Conservation (phyloP, 805 yeast species). For the Tetrapisispora nanseiensis region DNA sequence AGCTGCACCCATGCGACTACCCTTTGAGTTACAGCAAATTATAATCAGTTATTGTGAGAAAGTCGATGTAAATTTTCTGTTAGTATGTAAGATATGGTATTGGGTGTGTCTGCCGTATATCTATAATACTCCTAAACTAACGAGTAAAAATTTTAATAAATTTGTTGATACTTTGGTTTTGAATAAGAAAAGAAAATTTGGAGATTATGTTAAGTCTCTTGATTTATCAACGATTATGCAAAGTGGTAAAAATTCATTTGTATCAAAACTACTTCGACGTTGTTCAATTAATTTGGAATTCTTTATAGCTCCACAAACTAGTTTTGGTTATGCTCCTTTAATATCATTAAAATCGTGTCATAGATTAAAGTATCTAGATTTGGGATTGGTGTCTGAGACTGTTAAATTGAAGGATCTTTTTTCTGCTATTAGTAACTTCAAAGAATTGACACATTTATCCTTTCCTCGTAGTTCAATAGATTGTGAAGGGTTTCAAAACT, state of each 20-base stretch:
- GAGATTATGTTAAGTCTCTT: slow-evolving; percentile 50
- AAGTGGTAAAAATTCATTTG: slow-evolving; percentile 83
- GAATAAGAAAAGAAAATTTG: slow-evolving; percentile 37
- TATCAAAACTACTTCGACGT: slow-evolving; percentile 71
- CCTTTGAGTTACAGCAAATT: slow-evolving; percentile 40
- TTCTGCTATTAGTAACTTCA: slow-evolving; percentile 54
- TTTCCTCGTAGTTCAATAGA: slow-evolving; percentile 83
- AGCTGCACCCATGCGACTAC: slow-evolving; percentile 26
- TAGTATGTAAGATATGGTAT: slow-evolving; percentile 57
- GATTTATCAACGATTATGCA: slow-evolving; percentile 78
- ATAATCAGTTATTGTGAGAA: slow-evolving; percentile 25
- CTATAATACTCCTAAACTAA: slow-evolving; percentile 53
- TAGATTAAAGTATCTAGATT: slow-evolving; percentile 54
- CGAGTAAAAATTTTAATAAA: slow-evolving; percentile 54
- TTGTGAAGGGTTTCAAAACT: slow-evolving; percentile 41
- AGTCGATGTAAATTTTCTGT: slow-evolving; percentile 34
- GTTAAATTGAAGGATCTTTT: slow-evolving; percentile 76
- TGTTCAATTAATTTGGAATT: slow-evolving; percentile 55
- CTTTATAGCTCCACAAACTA: slow-evolving; percentile 88
- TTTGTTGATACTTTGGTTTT: slow-evolving; percentile 63
- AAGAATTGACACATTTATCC: slow-evolving; percentile 59
- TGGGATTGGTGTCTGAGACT: slow-evolving; percentile 83
- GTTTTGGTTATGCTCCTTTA: slow-evolving; percentile 86
- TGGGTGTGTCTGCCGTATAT: slow-evolving; percentile 49
- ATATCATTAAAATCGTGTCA: slow-evolving; percentile 69